A percentile compares a stretch with the other conserved stretches of the same genome.
Conservation (phyloP, 352 stramenopile species). For the Phytophthora kernoviae region DNA sequence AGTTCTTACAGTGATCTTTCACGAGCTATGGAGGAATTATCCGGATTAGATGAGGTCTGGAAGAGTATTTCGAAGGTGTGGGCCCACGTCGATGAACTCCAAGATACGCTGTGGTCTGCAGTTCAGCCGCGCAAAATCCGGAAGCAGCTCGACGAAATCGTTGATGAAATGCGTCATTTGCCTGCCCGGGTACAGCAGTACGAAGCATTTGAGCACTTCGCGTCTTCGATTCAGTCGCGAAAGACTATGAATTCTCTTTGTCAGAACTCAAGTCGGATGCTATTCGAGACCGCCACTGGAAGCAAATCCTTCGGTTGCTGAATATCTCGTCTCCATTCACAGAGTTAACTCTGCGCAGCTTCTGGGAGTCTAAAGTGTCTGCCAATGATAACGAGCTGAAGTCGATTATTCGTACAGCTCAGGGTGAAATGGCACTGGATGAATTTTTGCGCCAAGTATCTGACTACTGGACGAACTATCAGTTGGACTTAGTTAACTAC, state of each 20-base stretch:
- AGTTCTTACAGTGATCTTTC: slow-evolving; percentile 72
- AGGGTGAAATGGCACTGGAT: slow-evolving; percentile 99
- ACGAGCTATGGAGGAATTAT: slow-evolving; percentile 91
- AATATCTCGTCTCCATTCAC: slow-evolving; percentile 92
- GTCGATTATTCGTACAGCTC: slow-evolving; percentile 97
- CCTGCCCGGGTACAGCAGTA: slow-evolving; percentile 98
- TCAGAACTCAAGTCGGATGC: slow-evolving; percentile 98
- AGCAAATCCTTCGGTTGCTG: slow-evolving; percentile 95
- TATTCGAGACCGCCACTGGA: slow-evolving; percentile 99
- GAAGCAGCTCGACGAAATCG: slow-evolving; percentile 96
- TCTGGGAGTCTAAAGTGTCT: slow-evolving; percentile 97
- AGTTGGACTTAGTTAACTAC: slow-evolving; percentile 93
- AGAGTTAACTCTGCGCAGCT: slow-evolving; percentile 95
- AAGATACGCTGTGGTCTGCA: slow-evolving; percentile 94
- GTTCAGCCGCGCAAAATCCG: slow-evolving; percentile 95
- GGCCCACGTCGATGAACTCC: slow-evolving; percentile 89
- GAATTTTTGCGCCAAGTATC: slow-evolving; percentile 97
- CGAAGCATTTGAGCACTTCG: slow-evolving; percentile 95
- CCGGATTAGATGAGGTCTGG: slow-evolving; percentile 99
- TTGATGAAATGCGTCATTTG: slow-evolving; percentile 96
- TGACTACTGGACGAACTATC: slow-evolving; percentile 90
- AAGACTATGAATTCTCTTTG: slow-evolving; percentile 94
- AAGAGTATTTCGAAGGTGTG: slow-evolving; percentile 92
- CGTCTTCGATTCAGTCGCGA: slow-evolving; percentile 93
- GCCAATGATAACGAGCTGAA: slow-evolving; percentile 95